Evolutionary conservation across 1,284 basidiomycete genomes (phyloP), one percentile per base, ranked within the genome.

Genomic region (Microbotryum silenes-acaulis): DNA sequence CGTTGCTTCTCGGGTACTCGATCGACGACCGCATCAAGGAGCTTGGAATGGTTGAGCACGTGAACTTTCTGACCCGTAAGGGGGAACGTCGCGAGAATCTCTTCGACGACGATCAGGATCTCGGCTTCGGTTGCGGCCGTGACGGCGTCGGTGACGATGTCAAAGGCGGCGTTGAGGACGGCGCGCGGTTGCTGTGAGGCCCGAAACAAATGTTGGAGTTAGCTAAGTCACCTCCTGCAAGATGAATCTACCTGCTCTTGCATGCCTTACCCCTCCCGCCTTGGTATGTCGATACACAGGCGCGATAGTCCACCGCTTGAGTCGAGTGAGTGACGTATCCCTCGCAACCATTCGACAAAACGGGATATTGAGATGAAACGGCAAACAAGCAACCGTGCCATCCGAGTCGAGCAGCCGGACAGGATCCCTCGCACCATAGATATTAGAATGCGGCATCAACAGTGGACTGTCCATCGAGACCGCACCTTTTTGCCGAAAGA

Each of bases 331-430:
- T 0, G 65, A 56, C 4, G 67, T 56, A 20, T 73, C 70, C 25
- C 72, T 66, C 12, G 72, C 72, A 8, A 73, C 65, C 63, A 71
- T 70, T 8, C 71, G 67, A 71, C 71, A 71, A 62, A 63, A 70
- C 1, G 68, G 66, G 25, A 69, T 69, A 51, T 69, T 69, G 53
- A 69, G 68, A 53, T 67, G 65, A 44, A 63, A 69, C 0, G 68
- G 68, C 6, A 69, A 52, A 50, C 63, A 67, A 6, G 62, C 66
- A 47, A 70, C 60, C 2, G 65, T 68, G 2, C 71, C 71, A 49
- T 72, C 70, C 37, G 66, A 51, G 37, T 72, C 71, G 37, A 73
- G 62, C 6, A 73, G 54, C 8, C 62, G 61, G 14, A 73, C 71
- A 6, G 71, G 70, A 44, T 68, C 66, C 7, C 70, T 58, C 21